phyloP scores from a whole-genome alignment of 2,329 filamentous ascomycete species.

The Colletotrichum costaricense region DNA sequence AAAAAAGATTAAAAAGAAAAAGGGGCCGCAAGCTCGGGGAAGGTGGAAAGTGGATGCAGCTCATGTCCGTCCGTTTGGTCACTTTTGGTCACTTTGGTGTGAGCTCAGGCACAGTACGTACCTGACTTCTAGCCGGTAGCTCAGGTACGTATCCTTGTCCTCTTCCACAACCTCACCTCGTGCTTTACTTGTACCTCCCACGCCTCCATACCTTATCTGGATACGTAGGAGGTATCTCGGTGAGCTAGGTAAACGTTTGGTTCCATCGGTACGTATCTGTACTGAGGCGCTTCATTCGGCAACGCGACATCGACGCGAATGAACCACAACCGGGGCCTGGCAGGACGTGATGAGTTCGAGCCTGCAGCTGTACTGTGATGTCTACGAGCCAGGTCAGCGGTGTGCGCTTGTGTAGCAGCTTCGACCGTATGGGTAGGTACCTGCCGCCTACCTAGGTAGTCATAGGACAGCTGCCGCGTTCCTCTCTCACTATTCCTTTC shows the following conservation, averaged over 20 bases:
- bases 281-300: not conserved
- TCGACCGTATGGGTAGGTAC: not conserved
- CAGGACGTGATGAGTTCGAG: not conserved
- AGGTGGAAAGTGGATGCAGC: conserved; percentile 34
- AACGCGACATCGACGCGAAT: conserved; percentile 16
- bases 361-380: not conserved
- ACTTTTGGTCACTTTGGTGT: not conserved
- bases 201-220: too few relatives aligned
- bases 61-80: conserved; percentile 24
- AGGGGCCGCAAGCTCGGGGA: conserved; percentile 28
- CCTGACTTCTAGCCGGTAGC: not conserved
- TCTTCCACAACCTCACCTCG: not conserved
- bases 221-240: not conserved
- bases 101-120: conserved; percentile 13
- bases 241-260: not conserved
- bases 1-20: conserved; percentile 30
- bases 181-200: not conserved
- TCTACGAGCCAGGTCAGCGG: not conserved
- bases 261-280: conserved; percentile 1
- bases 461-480: not conserved
- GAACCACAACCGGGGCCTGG: not conserved
- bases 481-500: not conserved
- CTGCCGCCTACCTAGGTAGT: not conserved
- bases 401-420: not conserved
- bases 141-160: not conserved